Evolutionary conservation across 2,329 filamentous ascomycete species (phyloP), one percentile per base, ranked within the genome.

Genomic region (Colletotrichum karsti): DNA sequence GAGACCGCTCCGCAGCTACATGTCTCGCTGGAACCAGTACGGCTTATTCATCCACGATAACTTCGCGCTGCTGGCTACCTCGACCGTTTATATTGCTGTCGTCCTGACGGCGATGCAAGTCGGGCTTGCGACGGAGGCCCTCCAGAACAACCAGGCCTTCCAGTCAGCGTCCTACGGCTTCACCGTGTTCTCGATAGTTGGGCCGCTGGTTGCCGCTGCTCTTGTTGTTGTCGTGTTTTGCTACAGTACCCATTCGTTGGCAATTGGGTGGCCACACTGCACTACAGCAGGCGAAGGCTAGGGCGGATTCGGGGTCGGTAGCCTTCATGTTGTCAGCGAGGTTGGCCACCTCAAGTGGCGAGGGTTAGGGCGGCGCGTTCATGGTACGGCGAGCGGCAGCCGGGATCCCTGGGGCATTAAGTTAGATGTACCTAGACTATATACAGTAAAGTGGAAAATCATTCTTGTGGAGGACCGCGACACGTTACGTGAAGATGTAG

Each of bases 51-150:
- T 85, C 46, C 74, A 75, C 12, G 74, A 82, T 35, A 83, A 85
- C 67, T 79, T 85, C 22, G 74, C 75, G 18, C 80, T 74, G 78
- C 69, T 86, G 2, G 74, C 81, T 1, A 74, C 77, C 8, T 72
- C 78, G 2, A 78, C 80, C 4, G 80, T 80, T 3, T 86, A 82
- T 67, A 70, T 85, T 15, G 79, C 77, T 35, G 69, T 87, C 12
- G 75, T 84, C 10, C 75, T 87, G 39, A 80, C 81, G 1, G 84
- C 84, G 0, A 84, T 87, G 81, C 84, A 87, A 72, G 81, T 85
- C 20, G 82, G 80, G 0, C 73, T 85, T 8, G 77, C 77, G 2
- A 83, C 79, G 0, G 67, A 76, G 0, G 26, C 1, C 1, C 54
- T 58, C 3, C 5, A 46, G 26, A 0, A 74, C 0, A 82, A 77